Conservation (phyloP, 371 early-diverging fungal species). For the Rhizomucor pusillus region DNA sequence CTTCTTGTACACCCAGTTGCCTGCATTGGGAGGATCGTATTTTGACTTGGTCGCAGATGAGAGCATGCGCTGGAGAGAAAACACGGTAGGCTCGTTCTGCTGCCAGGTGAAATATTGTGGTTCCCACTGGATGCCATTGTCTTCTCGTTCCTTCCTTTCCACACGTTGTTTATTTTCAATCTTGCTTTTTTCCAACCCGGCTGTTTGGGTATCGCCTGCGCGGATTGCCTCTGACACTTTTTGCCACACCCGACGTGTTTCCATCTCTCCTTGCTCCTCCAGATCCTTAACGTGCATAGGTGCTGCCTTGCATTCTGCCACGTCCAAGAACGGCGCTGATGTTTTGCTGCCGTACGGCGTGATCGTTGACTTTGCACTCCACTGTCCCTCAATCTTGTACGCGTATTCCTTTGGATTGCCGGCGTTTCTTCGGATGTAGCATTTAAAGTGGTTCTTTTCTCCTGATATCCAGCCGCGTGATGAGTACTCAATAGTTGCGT, state of each 20-base stretch:
- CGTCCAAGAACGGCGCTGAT: slow-evolving; percentile 58
- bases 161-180: slow-evolving; percentile 74
- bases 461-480: slow-evolving; percentile 80
- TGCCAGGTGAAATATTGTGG: slow-evolving; percentile 58
- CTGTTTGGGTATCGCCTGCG: slow-evolving; percentile 60
- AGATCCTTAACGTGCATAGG: slow-evolving; percentile 37
- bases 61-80: slow-evolving; percentile 40
- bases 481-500: slow-evolving; percentile 66
- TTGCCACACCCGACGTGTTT: slow-evolving; percentile 71
- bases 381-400: slow-evolving; percentile 63
- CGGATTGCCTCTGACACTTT: slow-evolving; percentile 68
- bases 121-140: slow-evolving; percentile 54
- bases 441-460: slow-evolving; percentile 75
- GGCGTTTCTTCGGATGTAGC: slow-evolving; percentile 29
- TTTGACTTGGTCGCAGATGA: slow-evolving; percentile 32
- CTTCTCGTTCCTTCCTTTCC: slow-evolving; percentile 58
- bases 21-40: slow-evolving; percentile 31
- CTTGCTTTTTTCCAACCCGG: slow-evolving; percentile 64
- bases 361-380: slow-evolving; percentile 61
- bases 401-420: slow-evolving; percentile 40
- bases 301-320: slow-evolving; percentile 34
- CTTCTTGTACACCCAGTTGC: slow-evolving; percentile 40
- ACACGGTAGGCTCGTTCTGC: slow-evolving; percentile 41
- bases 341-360: slow-evolving; percentile 43
- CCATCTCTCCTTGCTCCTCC: slow-evolving; percentile 59